Conservation (phyloP, 2,329 filamentous ascomycete genomes). For the Alternaria brassicicola region DNA sequence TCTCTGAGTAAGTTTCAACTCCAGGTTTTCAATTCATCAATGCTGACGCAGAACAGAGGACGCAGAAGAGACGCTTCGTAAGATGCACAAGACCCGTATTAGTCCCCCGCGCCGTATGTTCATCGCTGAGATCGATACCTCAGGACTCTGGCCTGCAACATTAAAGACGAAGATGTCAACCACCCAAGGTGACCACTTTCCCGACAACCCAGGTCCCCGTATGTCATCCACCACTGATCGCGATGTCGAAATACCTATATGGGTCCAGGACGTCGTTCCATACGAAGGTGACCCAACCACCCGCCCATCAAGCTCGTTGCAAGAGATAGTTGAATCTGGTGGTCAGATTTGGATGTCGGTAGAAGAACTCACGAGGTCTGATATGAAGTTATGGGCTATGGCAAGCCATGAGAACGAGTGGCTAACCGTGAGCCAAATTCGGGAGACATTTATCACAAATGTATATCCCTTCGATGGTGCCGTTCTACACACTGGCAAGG, state of each 20-base stretch:
- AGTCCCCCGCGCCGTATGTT: neutral
- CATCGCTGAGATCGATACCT: neutral
- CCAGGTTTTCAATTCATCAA: too few species aligned
- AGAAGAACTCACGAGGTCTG: slow-evolving; percentile 13
- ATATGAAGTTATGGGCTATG: neutral
- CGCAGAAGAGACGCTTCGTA: neutral
- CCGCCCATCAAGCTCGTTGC: neutral
- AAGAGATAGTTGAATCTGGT: neutral
- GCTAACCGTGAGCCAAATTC: slow-evolving; percentile 17
- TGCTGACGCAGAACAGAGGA: too few species aligned
- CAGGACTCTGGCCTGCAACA: neutral
- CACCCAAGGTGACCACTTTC: neutral
- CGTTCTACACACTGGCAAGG: neutral
- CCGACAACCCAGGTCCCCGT: too few species aligned
- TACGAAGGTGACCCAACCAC: neutral
- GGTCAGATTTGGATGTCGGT: slow-evolving; percentile 18
- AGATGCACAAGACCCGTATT: too few species aligned
- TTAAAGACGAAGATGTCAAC: neutral
- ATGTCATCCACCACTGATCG: neutral
- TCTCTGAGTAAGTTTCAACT: slow-evolving; percentile 1
- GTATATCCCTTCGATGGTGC: slow-evolving; percentile 26
- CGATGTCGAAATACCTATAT: neutral
- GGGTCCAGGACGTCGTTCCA: neutral
- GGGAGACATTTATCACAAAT: neutral
- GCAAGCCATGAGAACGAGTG: slow-evolving; percentile 26